Evolutionary conservation across 805 yeast genomes (phyloP), one percentile per base, ranked within the genome.

Genomic region (Scheffersomyces stipitis): DNA sequence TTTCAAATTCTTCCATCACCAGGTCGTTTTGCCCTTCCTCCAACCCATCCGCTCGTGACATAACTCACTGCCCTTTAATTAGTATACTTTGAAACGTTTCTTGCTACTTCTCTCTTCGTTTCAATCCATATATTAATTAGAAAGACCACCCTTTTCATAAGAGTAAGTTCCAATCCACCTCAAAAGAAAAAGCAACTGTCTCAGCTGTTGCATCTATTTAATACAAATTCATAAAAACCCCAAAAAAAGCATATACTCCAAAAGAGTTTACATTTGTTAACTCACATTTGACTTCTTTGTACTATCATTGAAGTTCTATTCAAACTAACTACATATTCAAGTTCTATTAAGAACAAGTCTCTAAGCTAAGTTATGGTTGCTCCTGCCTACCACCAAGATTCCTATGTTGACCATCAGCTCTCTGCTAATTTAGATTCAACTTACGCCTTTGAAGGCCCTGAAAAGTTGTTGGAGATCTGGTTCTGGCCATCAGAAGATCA

Each of bases 391-490:
- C 29, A 41, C 35, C 64, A 66, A 38, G 75, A 71, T 50, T 56
- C 74, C 15, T 80, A 73, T 55, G 80, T 88, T 51, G 90, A 90
- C 62, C 91, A 84, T 60, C 86, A 83, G 42, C 69, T 86, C 33
- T 83, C 95, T 6, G 81, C 80, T 30, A 75, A 77, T 42, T 69
- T 90, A 45, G 97, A 90, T 65, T 89, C 96, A 14, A 74, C 95
- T 10, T 84, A 80, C 55, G 96, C 97, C 2, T 91, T 91, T 58
- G 98, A 91, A 69, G 98, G 99, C 5, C 98, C 99, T 22, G 98
- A 91, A 62, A 93, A 91, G 62, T 71, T 91, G 39, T 70, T 93
- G 28, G 96, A 91, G 59, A 71, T 91, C 40, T 90, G 96, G 96
- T 81, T 89, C 57, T 80, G 81, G 49, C 75, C 82, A 9, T 60